These are phyloP conservation scores for Russula sp. DNA, from an alignment of 768 basidiomycete genomes.

Conservation along the genomic window DNA sequence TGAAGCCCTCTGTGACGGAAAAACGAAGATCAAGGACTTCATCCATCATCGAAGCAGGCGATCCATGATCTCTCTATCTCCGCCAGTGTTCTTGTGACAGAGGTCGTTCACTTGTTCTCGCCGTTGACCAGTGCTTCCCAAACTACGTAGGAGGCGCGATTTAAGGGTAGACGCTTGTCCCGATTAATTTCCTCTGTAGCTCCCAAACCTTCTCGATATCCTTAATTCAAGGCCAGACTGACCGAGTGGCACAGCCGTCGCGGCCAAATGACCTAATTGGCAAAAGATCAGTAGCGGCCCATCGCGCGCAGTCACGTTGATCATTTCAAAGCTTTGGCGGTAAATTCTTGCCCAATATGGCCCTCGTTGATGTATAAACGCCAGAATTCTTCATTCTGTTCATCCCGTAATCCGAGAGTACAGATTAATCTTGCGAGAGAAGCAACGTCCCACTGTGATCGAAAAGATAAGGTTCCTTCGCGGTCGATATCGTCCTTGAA, in stretches of 20 bases:
- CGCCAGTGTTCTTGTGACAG: background rate
- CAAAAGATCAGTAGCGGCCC: conserved; percentile 20
- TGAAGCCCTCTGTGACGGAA: too few species aligned
- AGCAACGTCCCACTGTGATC: conserved; percentile 20
- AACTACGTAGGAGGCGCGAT: background rate
- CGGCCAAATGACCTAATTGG: conserved; percentile 5
- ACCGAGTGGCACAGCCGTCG: background rate
- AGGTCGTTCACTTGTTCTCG: background rate
- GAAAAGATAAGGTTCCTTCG: conserved; percentile 2
- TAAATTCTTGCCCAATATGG: conserved; percentile 5
- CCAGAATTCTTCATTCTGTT: conserved; percentile 6
- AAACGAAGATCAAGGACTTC: background rate
- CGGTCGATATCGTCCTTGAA: background rate
- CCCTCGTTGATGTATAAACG: conserved; percentile 1
- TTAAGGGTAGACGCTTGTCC: background rate
- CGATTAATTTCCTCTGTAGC: conserved; percentile 8
- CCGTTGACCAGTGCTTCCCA: conserved; percentile 6
- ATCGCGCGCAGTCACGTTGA: background rate
- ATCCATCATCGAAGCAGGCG: background rate
- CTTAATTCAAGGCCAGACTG: background rate
- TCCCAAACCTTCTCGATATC: conserved; percentile 16
- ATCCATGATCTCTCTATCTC: background rate
- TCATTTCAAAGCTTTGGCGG: conserved; percentile 5
- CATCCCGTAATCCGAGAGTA: background rate
- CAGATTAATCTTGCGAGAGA: conserved; percentile 18